Evolutionary conservation across 1,139 yeast genomes (phyloP).

Genomic region (Blastobotrys aristatus): DNA sequence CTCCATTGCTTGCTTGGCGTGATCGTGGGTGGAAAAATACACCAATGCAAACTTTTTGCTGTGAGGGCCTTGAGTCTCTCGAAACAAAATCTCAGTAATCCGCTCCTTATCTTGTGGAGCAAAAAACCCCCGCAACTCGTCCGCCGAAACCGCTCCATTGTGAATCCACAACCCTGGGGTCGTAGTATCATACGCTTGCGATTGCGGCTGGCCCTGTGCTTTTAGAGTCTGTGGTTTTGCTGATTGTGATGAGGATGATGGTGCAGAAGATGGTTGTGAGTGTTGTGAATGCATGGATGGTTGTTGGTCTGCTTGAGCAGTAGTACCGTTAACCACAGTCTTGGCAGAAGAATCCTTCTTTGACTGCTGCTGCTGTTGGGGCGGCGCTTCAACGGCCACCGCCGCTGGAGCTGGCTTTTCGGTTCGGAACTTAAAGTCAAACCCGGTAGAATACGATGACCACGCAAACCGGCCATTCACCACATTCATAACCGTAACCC

Average conservation of each 20-base stretch:
- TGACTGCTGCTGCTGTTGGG: slow-evolving; percentile 1
- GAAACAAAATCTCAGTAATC: slow-evolving; percentile 32
- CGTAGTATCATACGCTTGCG: not conserved
- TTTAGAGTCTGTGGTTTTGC: slow-evolving; percentile 5
- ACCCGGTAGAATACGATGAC: slow-evolving; percentile 44
- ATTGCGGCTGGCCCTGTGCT: not conserved
- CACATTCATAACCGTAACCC: slow-evolving; percentile 40
- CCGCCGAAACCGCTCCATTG: slow-evolving; percentile 34
- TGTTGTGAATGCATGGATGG: not conserved
- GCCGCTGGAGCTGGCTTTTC: slow-evolving; percentile 13
- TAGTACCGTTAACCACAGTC: not conserved
- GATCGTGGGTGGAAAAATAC: slow-evolving; percentile 34
- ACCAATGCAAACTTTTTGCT: slow-evolving; percentile 37
- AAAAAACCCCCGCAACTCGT: slow-evolving; percentile 32
- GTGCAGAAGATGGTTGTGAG: not conserved
- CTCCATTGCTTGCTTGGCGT: slow-evolving; percentile 34
- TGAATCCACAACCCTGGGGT: slow-evolving; percentile 39
- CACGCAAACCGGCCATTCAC: slow-evolving; percentile 42
- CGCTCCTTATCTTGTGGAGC: slow-evolving; percentile 31
- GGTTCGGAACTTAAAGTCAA: slow-evolving; percentile 44
- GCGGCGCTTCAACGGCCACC: no score
- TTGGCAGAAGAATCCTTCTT: no score
- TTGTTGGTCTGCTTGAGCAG: slow-evolving; percentile 1
- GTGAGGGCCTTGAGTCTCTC: slow-evolving; percentile 24
- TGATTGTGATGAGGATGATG: not conserved